Base-by-base conservation (phyloP, 2,329 filamentous ascomycete genomes). In the Neofusicoccum cordaticola region DNA sequence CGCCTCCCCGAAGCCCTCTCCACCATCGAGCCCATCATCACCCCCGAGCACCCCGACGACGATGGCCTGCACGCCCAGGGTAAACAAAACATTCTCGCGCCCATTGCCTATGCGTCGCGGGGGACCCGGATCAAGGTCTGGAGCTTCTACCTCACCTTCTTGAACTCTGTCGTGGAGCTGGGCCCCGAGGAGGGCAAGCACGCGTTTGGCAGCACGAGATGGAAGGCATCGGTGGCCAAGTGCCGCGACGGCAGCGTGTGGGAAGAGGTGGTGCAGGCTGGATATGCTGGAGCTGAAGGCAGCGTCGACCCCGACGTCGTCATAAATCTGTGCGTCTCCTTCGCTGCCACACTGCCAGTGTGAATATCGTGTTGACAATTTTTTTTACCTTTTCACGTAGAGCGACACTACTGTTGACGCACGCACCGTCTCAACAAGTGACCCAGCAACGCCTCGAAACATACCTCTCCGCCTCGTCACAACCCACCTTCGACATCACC, bases 281-380 rank as follows among this genome's bases (percentile, higher is more conserved):
- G 94, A 6, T 98, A 98, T 77, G 89, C 90, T 70, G 93, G 93
- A 31, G 84, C 89, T 57, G 94, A 98, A 77, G 93, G 91, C 17
- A 91, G 93, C 68, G 92, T 98, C 12, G 95, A 99, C 78, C 88
- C 92, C 1, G 95, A 99, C 72, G 94, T 99, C 7, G 92, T 99
- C 31, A 91, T 94, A 67, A 94, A 93, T 71, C 77, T 96, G 90
- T 93, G 79, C 39, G 53, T 52, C 3, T 34, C 44, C 4, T 27
- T 31, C 19, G n/a, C 35, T n/a, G 13, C 41, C 5, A 9, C 7
- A 31, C 17, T 37, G 12, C 35, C 41, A 39, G 13, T 12, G 4
- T 47, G 13, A 37, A 47, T 19, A n/a, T 8, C 31, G 37, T 45
- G 22, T n/a, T 63, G 12, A 58, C 48, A n/a, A 6, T 42, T 42